A percentile compares a stretch with the other conserved stretches of the same genome.
Conservation (phyloP, 2,329 filamentous ascomycete genomes). For the Penicillium sp. region DNA sequence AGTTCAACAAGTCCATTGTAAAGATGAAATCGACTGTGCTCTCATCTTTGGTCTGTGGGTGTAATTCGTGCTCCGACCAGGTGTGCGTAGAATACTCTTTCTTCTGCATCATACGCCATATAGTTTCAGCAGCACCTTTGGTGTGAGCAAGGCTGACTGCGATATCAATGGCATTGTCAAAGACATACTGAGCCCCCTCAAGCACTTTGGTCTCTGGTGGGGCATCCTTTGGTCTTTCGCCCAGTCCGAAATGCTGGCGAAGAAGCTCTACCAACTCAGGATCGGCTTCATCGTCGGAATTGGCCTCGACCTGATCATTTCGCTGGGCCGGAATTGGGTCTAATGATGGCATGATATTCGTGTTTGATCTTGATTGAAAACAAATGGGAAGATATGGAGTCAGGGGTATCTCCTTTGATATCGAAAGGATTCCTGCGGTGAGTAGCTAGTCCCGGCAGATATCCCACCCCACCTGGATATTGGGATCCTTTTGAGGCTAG, state of each 20-base stretch:
- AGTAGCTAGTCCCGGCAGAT: background rate
- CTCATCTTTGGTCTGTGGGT: slow-evolving; percentile 80
- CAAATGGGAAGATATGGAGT: background rate
- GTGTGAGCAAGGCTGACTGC: slow-evolving; percentile 80
- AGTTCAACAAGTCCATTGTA: slow-evolving; percentile 94
- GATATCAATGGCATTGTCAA: slow-evolving; percentile 90
- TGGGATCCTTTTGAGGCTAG: background rate
- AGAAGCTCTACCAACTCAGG: slow-evolving; percentile 83
- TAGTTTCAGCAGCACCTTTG: slow-evolving; percentile 75
- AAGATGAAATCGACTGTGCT: slow-evolving; percentile 88
- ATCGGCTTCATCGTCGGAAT: slow-evolving; percentile 92
- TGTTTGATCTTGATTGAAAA: background rate
- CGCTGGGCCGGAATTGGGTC: slow-evolving; percentile 16
- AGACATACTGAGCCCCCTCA: slow-evolving; percentile 78
- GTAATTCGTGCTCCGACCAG: slow-evolving; percentile 86
- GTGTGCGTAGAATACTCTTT: slow-evolving; percentile 79
- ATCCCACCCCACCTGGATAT: background rate
- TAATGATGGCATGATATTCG: slow-evolving; percentile 19
- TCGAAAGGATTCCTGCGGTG: background rate
- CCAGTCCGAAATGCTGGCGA: slow-evolving; percentile 71
- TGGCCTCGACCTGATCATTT: slow-evolving; percentile 41
- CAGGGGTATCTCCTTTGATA: slow-evolving; percentile 8
- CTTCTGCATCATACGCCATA: slow-evolving; percentile 78
- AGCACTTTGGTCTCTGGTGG: slow-evolving; percentile 79
- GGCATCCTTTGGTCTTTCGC: slow-evolving; percentile 53